Evolutionary conservation across 257 asterid genomes (phyloP), one percentile per base, ranked within the genome.

Genomic region (Plantago ovata): DNA sequence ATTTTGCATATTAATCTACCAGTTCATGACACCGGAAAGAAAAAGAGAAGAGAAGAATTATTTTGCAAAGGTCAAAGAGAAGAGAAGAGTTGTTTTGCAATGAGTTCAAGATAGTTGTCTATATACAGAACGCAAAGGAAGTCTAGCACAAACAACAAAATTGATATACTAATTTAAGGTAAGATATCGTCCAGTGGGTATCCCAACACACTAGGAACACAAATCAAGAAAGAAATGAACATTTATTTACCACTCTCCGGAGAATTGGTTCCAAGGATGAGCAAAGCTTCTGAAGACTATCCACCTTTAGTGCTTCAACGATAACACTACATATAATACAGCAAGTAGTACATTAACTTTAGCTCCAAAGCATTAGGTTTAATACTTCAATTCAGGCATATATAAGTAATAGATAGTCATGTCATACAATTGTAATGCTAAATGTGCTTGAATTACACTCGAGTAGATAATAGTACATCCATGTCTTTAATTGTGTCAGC

Each of bases 181-280:
- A 28, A 11, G 11, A 48, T 14, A 43, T 41, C 38, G n/a, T 28
- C n/a, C 45, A 28, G 10, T 38, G 18, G 20, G 47, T 10, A 28
- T 28, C 53, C 28, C 15, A 36, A 13, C 20, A 38, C 0, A 51
- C 38, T 19, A 16, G 42, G 47, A 24, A 65, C 23, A 45, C 28
- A 49, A 9, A 20, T 7, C 7, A 20, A 20, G 23, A 49, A 45
- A 45, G 9, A 45, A 1, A 46, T 46, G 19, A 0, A 21, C 18
- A 15, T 38, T 62, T 68, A 82, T 46, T 79, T 92, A 92, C 98
- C 83, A 92, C 97, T 89, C 95, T 89, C 41, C 97, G 91, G 36
- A 92, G 94, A 73, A 92, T 84, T 39, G 97, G 98, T 69, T 92
- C 97, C 62, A 92, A 67, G 22, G 98, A 88, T 41, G 98, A 92